Base-by-base conservation (phyloP, 345 rosid species). In the Acer negundo region DNA sequence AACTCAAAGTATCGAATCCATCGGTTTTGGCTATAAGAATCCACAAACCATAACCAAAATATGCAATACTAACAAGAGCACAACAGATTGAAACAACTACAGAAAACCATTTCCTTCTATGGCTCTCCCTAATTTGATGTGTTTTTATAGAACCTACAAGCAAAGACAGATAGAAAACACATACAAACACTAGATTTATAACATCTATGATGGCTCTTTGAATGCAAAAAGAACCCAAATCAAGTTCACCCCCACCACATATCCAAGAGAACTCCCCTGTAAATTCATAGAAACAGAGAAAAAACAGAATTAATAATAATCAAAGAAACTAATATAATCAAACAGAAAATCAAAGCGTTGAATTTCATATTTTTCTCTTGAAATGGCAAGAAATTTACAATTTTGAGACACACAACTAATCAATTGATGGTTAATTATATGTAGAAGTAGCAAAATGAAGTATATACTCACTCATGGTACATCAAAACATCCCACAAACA, bases 191-290 rank as follows among this genome's bases (percentile, higher is more conserved):
- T 49, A 91, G 67, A 75, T 93, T 88, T 55, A 87, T 13, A 16
- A 76, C 84, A 79, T 89, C 97, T 62, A 91, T 83, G 56, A 81
- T 77, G 22, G 86, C 83, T 78, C 94, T 84, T 76, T 83, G 93
- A 40, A 80, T 80, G 89, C 97, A 89, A 70, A 76, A 70, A 74
- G 94, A 87, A 22, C 82, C 77, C 56, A 85, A 46, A 68, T 81
- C 80, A 61, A 88, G 80, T 28, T 85, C 83, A 56, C 87, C 86
- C 4, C 78, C 85, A 80, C 78, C 85, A 80, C 97, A 90, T 63
- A 81, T 80, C 90, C 89, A 80, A 64, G 89, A 78, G 78, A 89
- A 28, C 10, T 55, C 70, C 65, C 83, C 95, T 94, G 88, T 88
- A 84, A 17, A 70, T 13, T 24, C 69, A 66, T 35, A 49, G 68